Base-by-base conservation (phyloP, 345 rosid species). In the Bretschneidera sinensis region DNA sequence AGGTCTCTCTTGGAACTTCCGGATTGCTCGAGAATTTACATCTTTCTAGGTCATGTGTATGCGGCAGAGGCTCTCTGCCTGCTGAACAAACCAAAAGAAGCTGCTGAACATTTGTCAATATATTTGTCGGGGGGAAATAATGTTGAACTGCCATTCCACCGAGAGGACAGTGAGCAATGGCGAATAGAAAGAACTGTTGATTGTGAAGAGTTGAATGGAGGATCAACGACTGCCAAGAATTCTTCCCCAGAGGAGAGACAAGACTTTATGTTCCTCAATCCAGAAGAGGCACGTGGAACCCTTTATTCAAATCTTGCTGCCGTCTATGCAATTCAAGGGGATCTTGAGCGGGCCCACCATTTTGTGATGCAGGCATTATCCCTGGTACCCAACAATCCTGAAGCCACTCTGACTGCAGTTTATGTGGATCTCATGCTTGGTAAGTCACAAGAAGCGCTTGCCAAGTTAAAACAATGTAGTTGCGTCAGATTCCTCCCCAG, bases 1-100 rank as follows among this genome's bases (percentile, higher is more conserved):
- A 79, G 54, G 58, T 83, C 89, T 65, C 89, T 95, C 45, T 73
- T 95, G 71, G 86, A 85, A 64, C 74, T 82, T 64, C 73, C 85
- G 9, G 82, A 71, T 54, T 86, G 91, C 75, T 86, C 92, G 0
- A 88, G 75, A 74, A 79, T 90, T 55, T 91, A 82, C 62, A 34
- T 74, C 48, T 95, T 83, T 81, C 75, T 95, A 43, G 91, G 88
- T 57, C 99, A 77, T 63, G 58, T 83, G 9, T 95, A 95, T 73
- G 94, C 85, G 57, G 97, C 97, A 2, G 99, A 95, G 83, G 95
- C 99, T 17, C 96, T 95, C 25, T 95, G 96, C 80, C 61, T 81
- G 74, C 76, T 95, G 74, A 79, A 84, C 84, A 83, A 75, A 65
- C 85, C 91, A 14, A 66, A 75, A 45, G 99, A 91, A 66, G 99